Evolutionary conservation across 176 grass and related monocot species (phyloP).

Genomic region (Oryza glumipatula): DNA sequence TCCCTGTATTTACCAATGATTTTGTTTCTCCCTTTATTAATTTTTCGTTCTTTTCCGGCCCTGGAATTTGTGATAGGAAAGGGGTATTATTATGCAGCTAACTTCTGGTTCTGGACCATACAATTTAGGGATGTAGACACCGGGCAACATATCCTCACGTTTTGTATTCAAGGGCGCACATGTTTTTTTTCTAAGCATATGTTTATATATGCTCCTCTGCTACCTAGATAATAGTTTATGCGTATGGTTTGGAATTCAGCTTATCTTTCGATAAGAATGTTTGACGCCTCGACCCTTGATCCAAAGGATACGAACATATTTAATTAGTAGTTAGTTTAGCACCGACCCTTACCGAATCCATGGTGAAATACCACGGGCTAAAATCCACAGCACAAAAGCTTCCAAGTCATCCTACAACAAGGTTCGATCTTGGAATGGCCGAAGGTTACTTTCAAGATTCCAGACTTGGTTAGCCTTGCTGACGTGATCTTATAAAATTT

Average conservation of each 20-base stretch:
- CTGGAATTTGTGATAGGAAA: neutral
- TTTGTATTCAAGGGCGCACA: neutral
- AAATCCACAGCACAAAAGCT: neutral
- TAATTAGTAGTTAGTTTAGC: neutral
- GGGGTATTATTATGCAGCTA: neutral
- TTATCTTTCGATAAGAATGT: neutral
- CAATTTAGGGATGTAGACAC: neutral
- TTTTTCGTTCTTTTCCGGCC: neutral
- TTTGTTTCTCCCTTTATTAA: too few species aligned
- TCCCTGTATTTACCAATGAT: neutral
- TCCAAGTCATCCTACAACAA: neutral
- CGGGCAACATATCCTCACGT: neutral
- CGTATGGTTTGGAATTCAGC: too few species aligned
- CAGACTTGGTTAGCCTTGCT: neutral
- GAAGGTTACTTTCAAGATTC: neutral
- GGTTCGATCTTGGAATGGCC: neutral
- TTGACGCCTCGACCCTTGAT: neutral
- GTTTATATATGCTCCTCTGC: neutral
- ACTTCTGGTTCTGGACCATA: neutral
- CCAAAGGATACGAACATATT: neutral
- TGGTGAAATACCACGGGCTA: neutral
- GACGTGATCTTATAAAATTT: neutral
- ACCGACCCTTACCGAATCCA: slow-evolving; percentile 6
- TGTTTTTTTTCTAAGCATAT: neutral
- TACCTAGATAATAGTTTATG: neutral